A percentile compares a stretch with the other conserved stretches of the same genome.
Evolutionary conservation across 2,329 filamentous ascomycete species (phyloP).

Genomic region (Apiospora phragmitis): DNA sequence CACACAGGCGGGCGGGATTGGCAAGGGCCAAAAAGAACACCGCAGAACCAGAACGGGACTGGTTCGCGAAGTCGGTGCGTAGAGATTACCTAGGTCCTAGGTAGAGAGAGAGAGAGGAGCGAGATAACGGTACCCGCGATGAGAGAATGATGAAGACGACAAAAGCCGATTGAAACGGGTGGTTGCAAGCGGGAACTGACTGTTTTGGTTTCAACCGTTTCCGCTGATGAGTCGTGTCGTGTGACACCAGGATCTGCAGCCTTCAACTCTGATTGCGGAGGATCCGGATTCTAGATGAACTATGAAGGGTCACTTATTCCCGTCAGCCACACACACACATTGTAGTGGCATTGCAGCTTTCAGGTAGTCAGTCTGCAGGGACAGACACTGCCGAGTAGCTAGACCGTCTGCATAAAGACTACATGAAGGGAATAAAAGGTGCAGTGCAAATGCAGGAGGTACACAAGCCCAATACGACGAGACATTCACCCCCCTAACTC

Average conservation of each 20-base stretch:
- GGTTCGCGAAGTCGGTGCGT: constrained; percentile 1
- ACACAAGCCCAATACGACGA: neutral
- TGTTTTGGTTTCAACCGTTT: constrained; percentile 3
- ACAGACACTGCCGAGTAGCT: neutral
- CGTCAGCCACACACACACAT: neutral
- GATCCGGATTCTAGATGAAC: constrained; percentile 1
- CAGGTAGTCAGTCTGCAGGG: neutral
- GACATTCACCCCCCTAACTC: neutral
- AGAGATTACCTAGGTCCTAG: too few relatives aligned
- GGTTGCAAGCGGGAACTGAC: constrained; percentile 4
- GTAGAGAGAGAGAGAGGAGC: neutral
- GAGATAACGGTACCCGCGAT: neutral
- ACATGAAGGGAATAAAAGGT: neutral
- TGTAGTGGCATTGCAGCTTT: neutral
- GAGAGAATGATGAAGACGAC: neutral
- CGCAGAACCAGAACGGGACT: neutral
- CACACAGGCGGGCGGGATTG: neutral
- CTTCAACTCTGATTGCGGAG: constrained; percentile 1
- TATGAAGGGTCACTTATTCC: neutral
- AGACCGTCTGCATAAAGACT: neutral
- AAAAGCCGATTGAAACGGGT: constrained; percentile 1
- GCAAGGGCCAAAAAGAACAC: neutral
- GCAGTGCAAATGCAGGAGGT: neutral
- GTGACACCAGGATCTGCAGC: constrained; percentile 6
- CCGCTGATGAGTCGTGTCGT: constrained; percentile 4